Evolutionary conservation across 306 rosid genomes (phyloP).

Genomic region (Lathyrus sativus): DNA sequence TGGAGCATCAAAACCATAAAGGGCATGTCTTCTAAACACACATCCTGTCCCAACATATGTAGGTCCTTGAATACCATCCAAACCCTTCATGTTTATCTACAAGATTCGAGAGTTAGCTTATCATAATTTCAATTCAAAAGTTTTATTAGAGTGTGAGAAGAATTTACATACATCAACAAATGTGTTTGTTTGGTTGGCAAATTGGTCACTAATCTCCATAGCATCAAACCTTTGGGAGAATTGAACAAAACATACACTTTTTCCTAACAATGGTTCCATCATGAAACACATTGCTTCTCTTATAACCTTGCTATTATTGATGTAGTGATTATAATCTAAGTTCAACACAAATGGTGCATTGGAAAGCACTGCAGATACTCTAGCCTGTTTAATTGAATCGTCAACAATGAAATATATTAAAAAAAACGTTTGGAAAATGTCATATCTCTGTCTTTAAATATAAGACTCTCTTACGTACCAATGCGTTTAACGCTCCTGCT

Average conservation of each 20-base stretch:
- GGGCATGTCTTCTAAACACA: slow-evolving; percentile 71
- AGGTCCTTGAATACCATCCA: slow-evolving; percentile 90
- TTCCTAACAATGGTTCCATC: slow-evolving; percentile 67
- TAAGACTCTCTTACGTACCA: slow-evolving; percentile 42
- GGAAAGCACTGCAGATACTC: slow-evolving; percentile 69
- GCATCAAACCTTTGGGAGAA: slow-evolving; percentile 63
- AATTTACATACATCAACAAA: slow-evolving; percentile 58
- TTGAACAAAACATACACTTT: slow-evolving; percentile 66
- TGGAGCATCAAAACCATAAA: slow-evolving; percentile 77
- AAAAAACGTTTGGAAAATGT: neutral
- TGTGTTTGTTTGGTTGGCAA: slow-evolving; percentile 46
- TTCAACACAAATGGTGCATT: slow-evolving; percentile 71
- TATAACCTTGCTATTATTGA: slow-evolving; percentile 67
- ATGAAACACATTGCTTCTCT: slow-evolving; percentile 85
- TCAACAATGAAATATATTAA: slow-evolving; percentile 17
- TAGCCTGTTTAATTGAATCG: slow-evolving; percentile 47
- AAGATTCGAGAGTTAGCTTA: neutral
- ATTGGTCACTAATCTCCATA: slow-evolving; percentile 41
- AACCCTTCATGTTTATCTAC: slow-evolving; percentile 75
- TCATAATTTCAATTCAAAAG: neutral
- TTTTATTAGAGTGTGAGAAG: neutral
- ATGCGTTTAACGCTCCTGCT: slow-evolving; percentile 74
- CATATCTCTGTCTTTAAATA: too few species aligned
- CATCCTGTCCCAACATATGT: slow-evolving; percentile 70
- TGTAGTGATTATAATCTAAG: slow-evolving; percentile 65